Evolutionary conservation across 371 early-diverging fungal species (phyloP), one percentile per base, ranked within the genome.

Genomic region (Smittium culicis): DNA sequence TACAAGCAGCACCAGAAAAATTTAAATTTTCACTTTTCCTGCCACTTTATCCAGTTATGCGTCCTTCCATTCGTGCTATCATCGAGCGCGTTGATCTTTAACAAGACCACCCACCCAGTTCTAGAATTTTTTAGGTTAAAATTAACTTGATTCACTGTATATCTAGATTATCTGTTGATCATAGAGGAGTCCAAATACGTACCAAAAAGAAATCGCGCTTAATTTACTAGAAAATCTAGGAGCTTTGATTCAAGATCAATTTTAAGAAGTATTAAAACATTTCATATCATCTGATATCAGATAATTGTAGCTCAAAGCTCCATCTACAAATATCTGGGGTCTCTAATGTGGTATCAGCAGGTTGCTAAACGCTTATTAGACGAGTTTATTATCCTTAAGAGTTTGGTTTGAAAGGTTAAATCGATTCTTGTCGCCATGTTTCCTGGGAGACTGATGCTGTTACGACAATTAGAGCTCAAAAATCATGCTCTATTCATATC

Each of bases 11-110:
- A 68, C 72, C 67, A 61, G 67, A 63, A 65, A 0, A 78, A 70
- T 66, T 74, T 81, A 14, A 80, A 75, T 35, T 79, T 81, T 61
- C 55, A 68, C n/a, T 81, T 78, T 73, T 69, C 77, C 30, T 74
- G 73, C 17, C 68, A 74, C 30, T 66, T 69, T n/a, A 81, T 79
- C 68, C 80, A 79, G 69, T 82, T 74, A 70, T 67, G 68, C 1
- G 74, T 76, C 0, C 63, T 75, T 28, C 73, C 79, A 1, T 82
- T 82, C 62, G 82, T 78, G 1, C 72, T 82, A 0, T 73, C 79
- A 1, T 71, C 76, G n/a, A 73, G 74, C 1, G 79, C 79, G 0
- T 68, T 68, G 5, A 72, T 75, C 17, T 82, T 82, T 57, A 80
- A 79, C 5, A 74, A 73, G 59, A 67, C 77, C n/a, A 69, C 78